Evolutionary conservation across 257 asterid genomes (phyloP), one percentile per base, ranked within the genome.

Genomic region (Lycium ferocissimum): DNA sequence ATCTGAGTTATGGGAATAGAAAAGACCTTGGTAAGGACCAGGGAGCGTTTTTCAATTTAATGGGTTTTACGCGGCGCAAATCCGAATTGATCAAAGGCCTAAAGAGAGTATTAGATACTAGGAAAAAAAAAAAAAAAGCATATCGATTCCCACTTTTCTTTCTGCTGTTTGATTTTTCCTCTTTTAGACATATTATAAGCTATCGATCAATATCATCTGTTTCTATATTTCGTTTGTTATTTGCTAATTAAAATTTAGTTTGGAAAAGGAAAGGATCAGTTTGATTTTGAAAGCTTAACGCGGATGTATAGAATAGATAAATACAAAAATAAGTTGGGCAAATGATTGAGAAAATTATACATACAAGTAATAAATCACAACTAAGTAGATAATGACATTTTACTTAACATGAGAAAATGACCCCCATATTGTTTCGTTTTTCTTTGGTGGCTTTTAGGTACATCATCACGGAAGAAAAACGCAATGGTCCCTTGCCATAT

Each of bases 311-410:
- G 8, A 75, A 22, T 47, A 75, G 20, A 75, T 12, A 75, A 18
- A 43, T 22, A 43, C 15, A 9, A 57, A 59, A 5, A n/a, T 47
- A 75, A 17, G 1, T 59, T 26, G 3, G 12, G 1, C 13, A 70
- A 49, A 49, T 65, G 59, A 65, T 62, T 49, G 58, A 10, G 79
- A 79, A 63, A 67, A 26, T 15, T 84, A 51, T 5, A 51, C 6
- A 8, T 6, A 85, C 38, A 79, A 37, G 37, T 37, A 33, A 65
- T 37, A 33, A 65, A 37, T 3, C 17, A 66, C 26, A 43, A 13
- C 6, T 26, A 5, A 79, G 84, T 7, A 38, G 92, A 92, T 62
- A 86, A 84, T 43, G 93, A 89, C 93, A 81, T 83, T 79, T 84
- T 86, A 88, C 91, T 89, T 57, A 87, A 88, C 91, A 63, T 51